Conservation (phyloP, 1,284 basidiomycete species). For the Trichosporon asahii region DNA sequence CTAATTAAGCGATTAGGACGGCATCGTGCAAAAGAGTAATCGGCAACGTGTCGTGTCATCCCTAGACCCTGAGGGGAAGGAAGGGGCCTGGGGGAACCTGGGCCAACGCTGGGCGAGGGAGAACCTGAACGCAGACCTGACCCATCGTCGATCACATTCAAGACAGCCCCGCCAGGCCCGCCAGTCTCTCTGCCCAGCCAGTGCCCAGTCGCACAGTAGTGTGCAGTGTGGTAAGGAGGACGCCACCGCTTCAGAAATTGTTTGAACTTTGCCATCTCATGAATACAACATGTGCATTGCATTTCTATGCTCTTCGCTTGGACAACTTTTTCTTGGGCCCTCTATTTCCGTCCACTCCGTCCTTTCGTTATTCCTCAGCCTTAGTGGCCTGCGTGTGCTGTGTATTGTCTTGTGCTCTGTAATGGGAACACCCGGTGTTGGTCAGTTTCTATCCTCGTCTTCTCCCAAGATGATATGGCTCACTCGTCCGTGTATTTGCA, state of each 20-base stretch:
- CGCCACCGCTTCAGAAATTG: not conserved
- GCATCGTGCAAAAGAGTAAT: not conserved
- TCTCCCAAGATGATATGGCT: not conserved
- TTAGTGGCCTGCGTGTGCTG: not conserved
- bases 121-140: not conserved
- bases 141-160: slow-evolving; percentile 8
- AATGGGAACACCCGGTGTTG: not conserved
- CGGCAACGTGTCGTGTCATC: not conserved
- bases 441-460: not conserved
- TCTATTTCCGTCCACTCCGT: no score
- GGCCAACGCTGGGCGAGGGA: no score
- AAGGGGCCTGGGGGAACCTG: no score
- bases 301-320: no score
- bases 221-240: no score
- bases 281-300: no score
- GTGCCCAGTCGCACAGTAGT: no score
- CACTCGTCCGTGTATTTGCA: no score
- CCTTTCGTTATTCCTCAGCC: no score
- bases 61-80: not conserved
- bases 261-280: not conserved
- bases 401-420: not conserved
- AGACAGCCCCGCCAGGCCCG: not conserved
- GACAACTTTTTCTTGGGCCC: no score
- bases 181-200: no score
- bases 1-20: not conserved